These are phyloP conservation scores for Paecilomyces niveus DNA, from an alignment of 2,329 filamentous ascomycete species.

Conservation along the genomic window DNA sequence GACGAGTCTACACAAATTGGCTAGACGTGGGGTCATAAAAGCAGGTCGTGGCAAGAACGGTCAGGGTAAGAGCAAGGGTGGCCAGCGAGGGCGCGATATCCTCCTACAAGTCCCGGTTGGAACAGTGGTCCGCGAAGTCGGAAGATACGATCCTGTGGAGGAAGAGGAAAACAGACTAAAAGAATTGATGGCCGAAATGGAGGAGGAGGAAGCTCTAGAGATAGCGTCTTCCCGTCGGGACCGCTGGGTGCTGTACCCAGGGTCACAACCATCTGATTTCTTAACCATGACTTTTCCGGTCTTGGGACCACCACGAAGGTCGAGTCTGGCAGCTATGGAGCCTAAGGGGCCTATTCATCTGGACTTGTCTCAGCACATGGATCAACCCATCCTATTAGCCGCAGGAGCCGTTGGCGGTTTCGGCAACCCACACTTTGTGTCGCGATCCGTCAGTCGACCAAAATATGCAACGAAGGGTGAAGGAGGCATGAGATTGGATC, in stretches of 20 bases:
- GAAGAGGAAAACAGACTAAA: constrained; percentile 49
- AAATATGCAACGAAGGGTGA: constrained; percentile 87
- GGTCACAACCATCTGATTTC: constrained; percentile 65
- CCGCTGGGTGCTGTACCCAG: constrained; percentile 84
- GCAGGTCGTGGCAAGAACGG: constrained; percentile 40
- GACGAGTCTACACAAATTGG: constrained; percentile 87
- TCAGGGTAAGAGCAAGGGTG: constrained; percentile 46
- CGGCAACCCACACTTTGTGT: constrained; percentile 89
- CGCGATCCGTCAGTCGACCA: constrained; percentile 65
- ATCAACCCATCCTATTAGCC: constrained; percentile 75
- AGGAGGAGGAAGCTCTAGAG: constrained; percentile 36
- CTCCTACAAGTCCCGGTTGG: constrained; percentile 88
- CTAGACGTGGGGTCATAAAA: constrained; percentile 59
- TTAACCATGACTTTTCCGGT: constrained; percentile 52
- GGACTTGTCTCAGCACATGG: constrained; percentile 69
- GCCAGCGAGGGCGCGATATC: constrained; percentile 77
- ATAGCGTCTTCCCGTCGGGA: constrained; percentile 46
- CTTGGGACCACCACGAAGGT: constrained; percentile 49
- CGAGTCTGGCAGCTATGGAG: constrained; percentile 57
- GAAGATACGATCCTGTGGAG: constrained; percentile 66
- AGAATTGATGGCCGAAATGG: constrained; percentile 17
- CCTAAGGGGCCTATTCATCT: constrained; percentile 65
- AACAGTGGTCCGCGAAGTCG: constrained; percentile 79
- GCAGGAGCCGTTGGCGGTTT: constrained; percentile 83
- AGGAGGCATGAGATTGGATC: constrained; percentile 64